Base-by-base conservation (phyloP, 2,329 filamentous ascomycete genomes). In the Talaromyces funiculosus region DNA sequence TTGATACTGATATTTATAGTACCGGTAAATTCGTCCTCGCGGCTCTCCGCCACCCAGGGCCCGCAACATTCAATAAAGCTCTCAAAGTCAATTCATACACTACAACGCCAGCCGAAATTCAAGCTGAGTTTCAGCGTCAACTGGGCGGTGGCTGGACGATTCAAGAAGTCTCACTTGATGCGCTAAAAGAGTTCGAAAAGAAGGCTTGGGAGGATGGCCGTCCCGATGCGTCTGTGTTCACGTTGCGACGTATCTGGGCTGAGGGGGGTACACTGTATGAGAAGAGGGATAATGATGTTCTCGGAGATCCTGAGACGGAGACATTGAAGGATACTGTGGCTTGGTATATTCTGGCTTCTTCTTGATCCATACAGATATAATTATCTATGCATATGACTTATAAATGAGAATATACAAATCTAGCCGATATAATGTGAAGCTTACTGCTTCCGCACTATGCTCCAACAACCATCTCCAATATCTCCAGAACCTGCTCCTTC, bases 81-180 rank as follows among this genome's bases (percentile, higher is more conserved):
- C 73, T 90, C 35, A 86, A 84, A 61, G 85, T 90, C 1, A 87
- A 90, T 67, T 90, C 87, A 0, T 91, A 90, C 65, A 86, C 87
- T 0, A 81, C 83, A 2, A 89, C 85, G 0, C 83, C 86, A 0
- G 79, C 82, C 8, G 74, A 84, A 26, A 85, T 90, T 20, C 69
- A 89, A 20, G 78, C 78, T n/a, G 87, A 89, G 69, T 89, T 86
- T 66, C 85, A 90, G 74, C 83, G 78, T 65, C 87, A 90, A 72
- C 87, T 84, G 0, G 82, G 81, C 3, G 72, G 73, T 14, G 75
- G 80, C 63, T 89, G 86, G 85, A 61, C 59, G 14, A 75, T 85
- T 9, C 74, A 72, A 7, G 79, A 82, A 64, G 84, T 79, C 1
- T 69, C 84, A 3, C 74, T 88, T 9, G 75, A 80, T 1, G 75